Evolutionary conservation across 2,329 filamentous ascomycete species (phyloP).

Genomic region (Ceratocystis cubensis): DNA sequence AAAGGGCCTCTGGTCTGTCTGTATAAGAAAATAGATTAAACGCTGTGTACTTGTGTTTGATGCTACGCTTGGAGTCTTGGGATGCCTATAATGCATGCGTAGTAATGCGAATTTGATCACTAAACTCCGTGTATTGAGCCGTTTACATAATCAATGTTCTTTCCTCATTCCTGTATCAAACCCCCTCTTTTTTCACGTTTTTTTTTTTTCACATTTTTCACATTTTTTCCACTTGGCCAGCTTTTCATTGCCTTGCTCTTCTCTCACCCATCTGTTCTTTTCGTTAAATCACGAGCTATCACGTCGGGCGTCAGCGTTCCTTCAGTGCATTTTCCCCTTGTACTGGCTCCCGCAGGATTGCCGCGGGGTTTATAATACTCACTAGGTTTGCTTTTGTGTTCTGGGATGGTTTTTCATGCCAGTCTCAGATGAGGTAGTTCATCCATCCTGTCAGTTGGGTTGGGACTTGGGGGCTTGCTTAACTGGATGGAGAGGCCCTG

Average conservation of each 20-base stretch:
- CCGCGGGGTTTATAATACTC: slow-evolving; percentile 3
- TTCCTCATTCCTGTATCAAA: too few species aligned
- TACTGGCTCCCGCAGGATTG: neutral
- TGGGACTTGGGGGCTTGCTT: neutral
- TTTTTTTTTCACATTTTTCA: neutral
- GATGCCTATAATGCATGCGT: too few species aligned
- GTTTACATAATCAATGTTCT: too few species aligned
- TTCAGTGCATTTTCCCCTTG: neutral
- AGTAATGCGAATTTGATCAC: too few species aligned
- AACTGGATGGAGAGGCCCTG: neutral
- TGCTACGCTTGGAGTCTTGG: too few species aligned
- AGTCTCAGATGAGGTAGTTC: neutral
- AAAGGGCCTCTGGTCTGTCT: too few species aligned
- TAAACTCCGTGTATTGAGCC: too few species aligned
- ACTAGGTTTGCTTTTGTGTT: neutral
- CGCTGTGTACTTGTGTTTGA: too few species aligned
- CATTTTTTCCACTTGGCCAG: neutral
- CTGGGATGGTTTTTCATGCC: neutral
- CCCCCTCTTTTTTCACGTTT: neutral
- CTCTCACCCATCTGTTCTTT: neutral
- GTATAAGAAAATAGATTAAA: too few species aligned
- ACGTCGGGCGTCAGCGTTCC: neutral
- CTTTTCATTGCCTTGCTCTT: neutral
- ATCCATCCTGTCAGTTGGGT: neutral
- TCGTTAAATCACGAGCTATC: neutral